Base-by-base conservation (phyloP, 768 basidiomycete genomes). In the Steccherinum ochraceum region DNA sequence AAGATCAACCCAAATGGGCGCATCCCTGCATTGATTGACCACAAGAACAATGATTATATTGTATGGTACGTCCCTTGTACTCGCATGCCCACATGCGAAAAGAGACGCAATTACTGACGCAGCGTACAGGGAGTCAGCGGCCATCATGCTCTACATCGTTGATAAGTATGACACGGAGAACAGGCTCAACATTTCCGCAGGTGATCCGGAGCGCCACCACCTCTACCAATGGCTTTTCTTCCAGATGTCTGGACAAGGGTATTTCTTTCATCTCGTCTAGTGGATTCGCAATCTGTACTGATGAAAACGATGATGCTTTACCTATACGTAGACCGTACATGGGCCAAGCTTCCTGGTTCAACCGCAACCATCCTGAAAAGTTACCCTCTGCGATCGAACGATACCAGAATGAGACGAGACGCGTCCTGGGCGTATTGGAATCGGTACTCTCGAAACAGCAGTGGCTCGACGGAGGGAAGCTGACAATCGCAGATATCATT, bases 211-310 rank as follows among this genome's bases (percentile, higher is more conserved):
- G 12, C 46, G 49, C 50, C 53, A 41, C 51, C 18, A 41, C 21
- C 47, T 48, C 27, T 49, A 69, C n/a, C 68, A 67, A 53, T 73
- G 70, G 73, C 67, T 74, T 40, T 70, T 71, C 61, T 75, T 72
- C 57, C 59, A 60, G 48, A 45, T 52, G 12, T 58, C 57, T 5
- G 58, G 58, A 7, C 59, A 60, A 49, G 59, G 59, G 50, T 51
- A 2, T 21, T 19, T 21, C 16, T 12, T 4, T 19, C 39, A 42
- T 43, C n/a, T 49, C 27, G 19, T 44, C 35, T 19, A 24, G 20
- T 11, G n/a, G n/a, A n/a, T n/a, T n/a, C n/a, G n/a, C n/a, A n/a
- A n/a, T n/a, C n/a, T n/a, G n/a, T n/a, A n/a, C n/a, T n/a, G n/a
- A n/a, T n/a, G n/a, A n/a, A n/a, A n/a, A n/a, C n/a, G 20, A 2